These are phyloP conservation scores for Pistacia vera DNA, from an alignment of 345 rosid genomes.

Conservation along the genomic window DNA sequence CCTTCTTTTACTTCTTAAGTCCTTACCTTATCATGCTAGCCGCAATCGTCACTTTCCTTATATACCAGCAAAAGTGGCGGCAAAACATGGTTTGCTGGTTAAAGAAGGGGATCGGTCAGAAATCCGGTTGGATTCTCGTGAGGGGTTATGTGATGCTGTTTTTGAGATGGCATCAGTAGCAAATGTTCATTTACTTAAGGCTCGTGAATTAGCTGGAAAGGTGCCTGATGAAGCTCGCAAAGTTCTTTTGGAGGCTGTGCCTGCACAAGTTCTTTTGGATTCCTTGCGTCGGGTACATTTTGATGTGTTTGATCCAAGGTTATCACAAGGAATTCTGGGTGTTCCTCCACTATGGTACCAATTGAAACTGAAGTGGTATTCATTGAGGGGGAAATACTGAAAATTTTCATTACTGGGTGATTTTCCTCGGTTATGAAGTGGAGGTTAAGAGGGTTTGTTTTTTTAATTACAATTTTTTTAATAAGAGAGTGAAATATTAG, in stretches of 20 bases:
- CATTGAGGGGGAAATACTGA: constrained; percentile 71
- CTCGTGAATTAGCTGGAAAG: constrained; percentile 65
- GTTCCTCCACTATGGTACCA: constrained; percentile 79
- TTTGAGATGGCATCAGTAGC: constrained; percentile 93
- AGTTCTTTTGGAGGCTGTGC: constrained; percentile 75
- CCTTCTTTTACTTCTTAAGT: constrained; percentile 71
- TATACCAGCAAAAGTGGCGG: constrained; percentile 69
- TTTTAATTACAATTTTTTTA: background rate
- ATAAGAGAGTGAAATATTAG: background rate
- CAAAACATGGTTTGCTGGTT: constrained; percentile 69
- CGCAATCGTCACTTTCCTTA: constrained; percentile 34
- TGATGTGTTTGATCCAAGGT: constrained; percentile 82
- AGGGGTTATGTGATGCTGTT: constrained; percentile 63
- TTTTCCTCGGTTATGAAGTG: background rate
- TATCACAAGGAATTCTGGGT: constrained; percentile 76
- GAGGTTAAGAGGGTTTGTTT: background rate
- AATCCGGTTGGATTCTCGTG: constrained; percentile 62
- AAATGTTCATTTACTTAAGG: constrained; percentile 76
- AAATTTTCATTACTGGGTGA: background rate
- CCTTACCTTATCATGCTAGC: constrained; percentile 87
- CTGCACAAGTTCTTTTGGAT: constrained; percentile 74
- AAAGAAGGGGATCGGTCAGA: constrained; percentile 64
- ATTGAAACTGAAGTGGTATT: constrained; percentile 77
- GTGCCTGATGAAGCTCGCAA: constrained; percentile 75
- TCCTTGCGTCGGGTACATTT: constrained; percentile 64